Base-by-base conservation (phyloP, 2,329 filamentous ascomycete species). In the Monosporascus sp. region DNA sequence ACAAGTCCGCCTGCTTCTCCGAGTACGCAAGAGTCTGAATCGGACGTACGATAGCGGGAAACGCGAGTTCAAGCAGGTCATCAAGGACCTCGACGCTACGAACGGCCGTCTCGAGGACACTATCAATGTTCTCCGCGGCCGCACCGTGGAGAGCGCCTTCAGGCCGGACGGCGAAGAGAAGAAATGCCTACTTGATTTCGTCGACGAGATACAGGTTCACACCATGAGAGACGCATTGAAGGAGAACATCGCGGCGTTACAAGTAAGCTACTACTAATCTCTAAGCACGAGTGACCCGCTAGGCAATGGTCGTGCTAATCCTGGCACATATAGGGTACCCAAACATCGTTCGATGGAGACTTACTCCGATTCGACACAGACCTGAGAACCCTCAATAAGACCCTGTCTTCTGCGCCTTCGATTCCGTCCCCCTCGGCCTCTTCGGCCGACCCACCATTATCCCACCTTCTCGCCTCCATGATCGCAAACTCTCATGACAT, bases 401-500 rank as follows among this genome's bases (percentile, higher is more conserved):
- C 78, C 8, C 72, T 88, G 48, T 67, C 73, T 17, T 73, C 76
- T 20, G 69, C 71, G 14, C 73, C 69, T 14, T 66, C 64, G 24
- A 67, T 66, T 3, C 57, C 62, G 34, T 69, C 70, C 3, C 66
- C 70, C 0, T 70, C 69, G 48, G 66, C 64, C 7, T 72, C 73
- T 2, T 64, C 71, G 19, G 64, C 67, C 2, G 67, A 73, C 48
- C 68, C 66, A 7, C 72, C 77, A 0, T 76, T 85, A 45, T 72
- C 79, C 2, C 72, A 77, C 5, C 74, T 84, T 43, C 74, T 90
- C n/a, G 73, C 79, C 31, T 76, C 77, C 3, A 78, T 96, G 37
- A 85, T 92, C 59, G 78, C 78, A 16, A 85, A 93, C 61, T 92
- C 92, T 0, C 85, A 89, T 57, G 84, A 86, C 62, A 93, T 95